A percentile compares a stretch with the other conserved stretches of the same genome.
Evolutionary conservation across 108 stramenopile genomes (phyloP).

Genomic region (Nitzschia sp.): DNA sequence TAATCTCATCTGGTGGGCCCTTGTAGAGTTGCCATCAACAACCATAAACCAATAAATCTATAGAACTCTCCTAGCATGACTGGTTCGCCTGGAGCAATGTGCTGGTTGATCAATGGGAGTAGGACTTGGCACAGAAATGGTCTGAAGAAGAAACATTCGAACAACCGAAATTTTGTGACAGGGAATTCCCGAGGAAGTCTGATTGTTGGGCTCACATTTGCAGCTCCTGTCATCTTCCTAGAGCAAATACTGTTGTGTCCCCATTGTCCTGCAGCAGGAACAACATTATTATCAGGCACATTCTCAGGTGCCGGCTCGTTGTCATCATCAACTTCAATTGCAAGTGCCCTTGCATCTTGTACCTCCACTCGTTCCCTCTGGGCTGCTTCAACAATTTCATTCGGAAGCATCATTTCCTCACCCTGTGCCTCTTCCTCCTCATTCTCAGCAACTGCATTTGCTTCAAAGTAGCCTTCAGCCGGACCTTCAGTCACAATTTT

Average conservation of each 20-base stretch:
- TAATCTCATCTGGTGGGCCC: conserved; percentile 15
- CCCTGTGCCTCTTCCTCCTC: neutral
- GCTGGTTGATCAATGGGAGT: neutral
- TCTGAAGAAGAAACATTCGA: conserved; percentile 13
- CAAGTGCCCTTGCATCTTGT: neutral
- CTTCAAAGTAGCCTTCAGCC: neutral
- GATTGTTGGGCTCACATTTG: neutral
- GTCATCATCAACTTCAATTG: conserved; percentile 33
- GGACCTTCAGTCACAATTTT: neutral
- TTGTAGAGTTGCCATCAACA: conserved; percentile 18
- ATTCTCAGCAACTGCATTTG: neutral
- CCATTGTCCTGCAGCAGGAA: neutral
- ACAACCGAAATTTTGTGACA: neutral
- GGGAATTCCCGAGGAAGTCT: neutral
- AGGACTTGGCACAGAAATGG: conserved; percentile 5
- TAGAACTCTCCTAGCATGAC: conserved; percentile 18
- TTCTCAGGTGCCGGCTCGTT: conserved; percentile 29
- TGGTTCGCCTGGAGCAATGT: neutral
- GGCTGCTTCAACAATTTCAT: neutral
- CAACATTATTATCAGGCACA: neutral
- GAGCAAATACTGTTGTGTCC: conserved; percentile 3
- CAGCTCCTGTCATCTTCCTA: neutral
- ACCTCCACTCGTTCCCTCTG: neutral
- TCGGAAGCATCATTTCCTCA: neutral
- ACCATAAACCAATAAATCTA: conserved; percentile 27